Percentiles rank a stretch among this genome's conserved stretches.
Conservation (phyloP, 2,329 filamentous ascomycete genomes). For the Alternaria dauci region DNA sequence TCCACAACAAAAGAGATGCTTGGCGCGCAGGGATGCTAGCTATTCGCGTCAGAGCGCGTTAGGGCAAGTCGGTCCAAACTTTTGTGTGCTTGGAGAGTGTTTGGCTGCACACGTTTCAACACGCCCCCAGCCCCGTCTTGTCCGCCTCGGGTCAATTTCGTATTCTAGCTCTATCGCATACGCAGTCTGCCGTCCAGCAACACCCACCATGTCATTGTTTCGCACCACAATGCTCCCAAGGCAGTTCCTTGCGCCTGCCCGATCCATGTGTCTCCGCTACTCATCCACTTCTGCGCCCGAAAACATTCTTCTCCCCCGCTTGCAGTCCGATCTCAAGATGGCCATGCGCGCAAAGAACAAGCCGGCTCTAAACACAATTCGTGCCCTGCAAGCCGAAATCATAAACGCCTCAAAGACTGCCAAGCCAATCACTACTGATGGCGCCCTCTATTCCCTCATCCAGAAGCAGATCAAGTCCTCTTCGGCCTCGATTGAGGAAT, state of each 20-base stretch:
- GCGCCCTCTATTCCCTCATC: conserved; percentile 72
- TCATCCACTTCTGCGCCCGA: conserved; percentile 27
- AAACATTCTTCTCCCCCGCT: conserved; percentile 51
- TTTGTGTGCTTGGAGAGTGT: conserved; percentile 12
- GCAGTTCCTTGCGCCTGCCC: conserved; percentile 22
- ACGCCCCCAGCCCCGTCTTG: background rate
- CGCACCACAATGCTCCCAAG: conserved; percentile 28
- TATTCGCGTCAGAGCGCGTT: conserved; percentile 29
- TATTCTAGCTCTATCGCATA: background rate
- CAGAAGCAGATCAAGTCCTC: conserved; percentile 68
- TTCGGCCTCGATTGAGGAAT: conserved; percentile 69
- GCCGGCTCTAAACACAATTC: conserved; percentile 72
- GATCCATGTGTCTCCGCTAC: conserved; percentile 32
- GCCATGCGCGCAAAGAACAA: conserved; percentile 60
- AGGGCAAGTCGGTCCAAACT: conserved; percentile 16
- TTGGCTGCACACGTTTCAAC: background rate
- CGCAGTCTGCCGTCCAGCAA: background rate
- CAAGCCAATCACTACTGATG: conserved; percentile 73
- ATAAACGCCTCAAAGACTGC: conserved; percentile 79
- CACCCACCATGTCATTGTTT: conserved; percentile 38
- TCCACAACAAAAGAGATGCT: conserved; percentile 41
- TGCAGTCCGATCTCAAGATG: conserved; percentile 57
- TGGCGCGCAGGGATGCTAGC: conserved; percentile 31
- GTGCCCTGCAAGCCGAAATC: conserved; percentile 72
- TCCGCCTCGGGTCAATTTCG: background rate